Evolutionary conservation across 768 basidiomycete species (phyloP), one percentile per base, ranked within the genome.

Genomic region (Mrakia hoshinonis): DNA sequence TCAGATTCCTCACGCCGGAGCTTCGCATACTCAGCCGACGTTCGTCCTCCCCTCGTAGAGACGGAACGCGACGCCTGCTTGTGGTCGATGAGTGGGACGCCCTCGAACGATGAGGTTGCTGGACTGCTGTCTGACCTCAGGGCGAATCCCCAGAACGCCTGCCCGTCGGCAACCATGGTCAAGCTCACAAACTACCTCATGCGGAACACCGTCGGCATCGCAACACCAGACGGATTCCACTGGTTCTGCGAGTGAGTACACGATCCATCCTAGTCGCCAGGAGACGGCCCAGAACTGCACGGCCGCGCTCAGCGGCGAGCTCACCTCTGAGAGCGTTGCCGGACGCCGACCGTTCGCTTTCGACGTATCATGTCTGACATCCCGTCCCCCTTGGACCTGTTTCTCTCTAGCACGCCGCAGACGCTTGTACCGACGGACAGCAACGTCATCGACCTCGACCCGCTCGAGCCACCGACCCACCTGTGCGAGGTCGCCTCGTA

Each of bases 401-500:
- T n/a, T 36, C 20, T 34, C 31, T 2, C 20, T 20, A 54, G 29
- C 31, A 47, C 54, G 15, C 38, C 61, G 18, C 46, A 51, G 29
- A 54, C 58, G 47, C 29, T 58, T 18, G 31, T n/a, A 26, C 68
- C 46, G 15, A 43, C 24, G 18, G 47, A n/a, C 54, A 43, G 29
- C 48, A 49, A 10, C 24, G 39, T 38, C 20, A 48, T 38, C 31
- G n/a, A 34, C 58, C 39, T 47, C 26, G 34, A 26, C 7, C 68
- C 68, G 11, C 47, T 51, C 24, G 47, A 69, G 38, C 22, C 48
- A 2, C 29, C 60, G 10, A 46, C 54, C 18, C 55, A 62, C 48
- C 13, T 69, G 10, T 20, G 9, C n/a, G 60, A 85, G 70, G 85
- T 87, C 1, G 91, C 93, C 0, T 87, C 86, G 0, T 96, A 93